Evolutionary conservation across 495 filamentous ascomycete species (phyloP).

Genomic region (Neurospora sp.): DNA sequence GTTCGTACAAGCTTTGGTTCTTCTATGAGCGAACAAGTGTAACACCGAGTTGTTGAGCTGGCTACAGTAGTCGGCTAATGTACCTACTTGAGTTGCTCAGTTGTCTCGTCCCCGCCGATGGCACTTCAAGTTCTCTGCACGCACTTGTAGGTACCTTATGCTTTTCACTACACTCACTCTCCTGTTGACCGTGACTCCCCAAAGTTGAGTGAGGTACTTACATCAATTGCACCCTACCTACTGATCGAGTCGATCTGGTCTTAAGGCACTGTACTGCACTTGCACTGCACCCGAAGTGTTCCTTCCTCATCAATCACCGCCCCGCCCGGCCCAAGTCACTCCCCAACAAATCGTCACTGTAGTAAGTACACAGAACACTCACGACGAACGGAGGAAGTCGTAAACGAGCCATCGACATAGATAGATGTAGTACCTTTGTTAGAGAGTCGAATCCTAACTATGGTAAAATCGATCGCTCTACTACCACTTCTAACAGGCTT

Average conservation of each 20-base stretch:
- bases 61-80: background rate
- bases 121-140: background rate
- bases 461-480: background rate
- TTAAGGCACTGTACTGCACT: background rate
- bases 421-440: background rate
- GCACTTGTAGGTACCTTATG: background rate
- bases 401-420: background rate
- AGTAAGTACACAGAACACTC: background rate
- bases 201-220: background rate
- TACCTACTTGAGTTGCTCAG: background rate
- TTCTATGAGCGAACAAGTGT: background rate
- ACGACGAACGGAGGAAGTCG: background rate
- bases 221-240: background rate
- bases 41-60: background rate
- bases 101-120: background rate
- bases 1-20: background rate
- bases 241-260: background rate
- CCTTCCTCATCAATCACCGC: background rate
- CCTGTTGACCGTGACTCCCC: background rate
- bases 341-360: background rate
- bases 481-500: background rate
- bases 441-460: background rate
- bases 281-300: background rate
- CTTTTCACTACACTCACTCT: background rate
- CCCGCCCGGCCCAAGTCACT: background rate